Base-by-base conservation (phyloP, 2,329 filamentous ascomycete genomes). In the Aureobasidium musti region DNA sequence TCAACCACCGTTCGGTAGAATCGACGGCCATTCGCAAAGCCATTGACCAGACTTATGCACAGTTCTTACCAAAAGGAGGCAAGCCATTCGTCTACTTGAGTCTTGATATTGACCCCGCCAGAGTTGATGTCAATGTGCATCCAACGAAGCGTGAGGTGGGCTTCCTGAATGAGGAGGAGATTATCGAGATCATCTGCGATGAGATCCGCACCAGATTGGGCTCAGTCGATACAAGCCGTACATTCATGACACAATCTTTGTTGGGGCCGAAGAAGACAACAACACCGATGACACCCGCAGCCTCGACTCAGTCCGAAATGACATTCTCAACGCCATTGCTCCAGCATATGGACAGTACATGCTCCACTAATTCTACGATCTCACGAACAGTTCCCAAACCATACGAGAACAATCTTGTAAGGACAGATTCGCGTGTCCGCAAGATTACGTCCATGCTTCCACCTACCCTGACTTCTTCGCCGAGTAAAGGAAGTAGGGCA, bases 391-490 rank as follows among this genome's bases (percentile, higher is more conserved):
- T 70, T 19, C 83, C 83, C 65, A 87, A 86, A 67, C 85, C 88
- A 0, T 89, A 92, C 70, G 91, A 95, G 73, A 96, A 96, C 74
- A 96, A 90, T 65, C 86, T 99, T 14, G 88, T 99, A 2, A 88
- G 95, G 23, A 98, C 94, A 13, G 95, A 99, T 75, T 88, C 91
- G 1, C 91, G 89, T 67, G 83, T 91, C 70, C 90, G 93, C 67
- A 99, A 99, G 77, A 99, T 99, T 69, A 99, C 95, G 0, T 92
- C 91, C 68, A 98, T 99, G 94, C 86, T 99, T 37, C 84, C 87
- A n/a, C 84, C 87, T 7, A 71, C 71, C 14, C 72, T 21, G 79
- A 82, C 60, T 70, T 74, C 80, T 43, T 77, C 77, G 3, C 77
- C 79, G 13, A 73, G 74, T 14, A 75, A 76, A 10, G 45, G 47